Evolutionary conservation across 139 green algal genomes (phyloP), one percentile per base, ranked within the genome.

Genomic region (Diplosphaera chodatii): DNA sequence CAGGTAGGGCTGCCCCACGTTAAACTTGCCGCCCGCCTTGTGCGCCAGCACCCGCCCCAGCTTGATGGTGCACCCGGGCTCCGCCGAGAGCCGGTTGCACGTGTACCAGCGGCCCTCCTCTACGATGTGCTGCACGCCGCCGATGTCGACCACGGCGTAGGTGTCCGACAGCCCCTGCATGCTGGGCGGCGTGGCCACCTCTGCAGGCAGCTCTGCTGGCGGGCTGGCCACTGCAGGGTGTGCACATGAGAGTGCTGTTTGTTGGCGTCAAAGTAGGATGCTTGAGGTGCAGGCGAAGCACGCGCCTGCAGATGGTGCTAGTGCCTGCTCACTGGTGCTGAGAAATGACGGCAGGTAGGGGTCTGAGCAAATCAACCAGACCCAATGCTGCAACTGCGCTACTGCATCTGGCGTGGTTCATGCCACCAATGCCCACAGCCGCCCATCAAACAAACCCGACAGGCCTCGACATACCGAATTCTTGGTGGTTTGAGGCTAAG

Each of bases 21-120:
- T 78, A 66, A 97, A 89, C 37, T 88, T 78, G 76, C 85, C 91
- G 18, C 84, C 84, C 28, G 85, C 34, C 84, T 95, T 97, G 30
- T 91, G 65, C 27, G 89, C 92, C 66, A 98, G 82, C 55, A 98
- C 93, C 22, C 93, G 86, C 15, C 88, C 89, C 62, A 98, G 87
- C 75, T 89, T 77, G 41, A 98, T 92, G 40, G 82, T 93, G 71
- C 82, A 80, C 59, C 93, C 92, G 21, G 88, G 80, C 28, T 89
- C 85, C 1, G 91, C 89, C 80, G 91, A 80, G n/a, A 97, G 79
- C n/a, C 91, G 75, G 81, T 98, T 95, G 74, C 87, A 90, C 23
- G 81, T 93, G 81, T 98, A 97, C 89, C 88, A 95, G 70, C 92
- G 86, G 55, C 91, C 91, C 69, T 95, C 90, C 85, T 96, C 90